Conservation (phyloP, 1,284 basidiomycete species). For the Ustilago cynodontis region DNA sequence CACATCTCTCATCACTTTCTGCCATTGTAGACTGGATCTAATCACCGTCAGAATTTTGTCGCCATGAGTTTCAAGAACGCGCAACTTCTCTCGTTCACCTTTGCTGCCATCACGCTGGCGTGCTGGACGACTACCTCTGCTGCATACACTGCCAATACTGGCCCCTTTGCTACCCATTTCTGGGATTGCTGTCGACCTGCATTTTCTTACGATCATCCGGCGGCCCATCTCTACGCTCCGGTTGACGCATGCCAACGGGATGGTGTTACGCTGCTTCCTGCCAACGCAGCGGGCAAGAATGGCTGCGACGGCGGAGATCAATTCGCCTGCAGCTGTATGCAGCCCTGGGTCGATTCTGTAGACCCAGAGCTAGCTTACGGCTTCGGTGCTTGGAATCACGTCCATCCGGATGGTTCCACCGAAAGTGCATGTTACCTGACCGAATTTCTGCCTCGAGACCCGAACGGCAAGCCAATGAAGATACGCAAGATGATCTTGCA, state of each 20-base stretch:
- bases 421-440: constrained; percentile 33
- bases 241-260: constrained; percentile 40
- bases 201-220: constrained; percentile 1
- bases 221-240: constrained; percentile 5
- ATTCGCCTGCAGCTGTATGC: constrained; percentile 35
- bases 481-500: constrained; percentile 42
- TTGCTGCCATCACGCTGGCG: constrained; percentile 22
- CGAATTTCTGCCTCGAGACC: constrained; percentile 29
- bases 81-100: constrained; percentile 1
- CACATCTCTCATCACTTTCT: background rate
- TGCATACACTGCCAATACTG: constrained; percentile 10
- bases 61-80: constrained; percentile 5
- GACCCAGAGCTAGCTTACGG: constrained; percentile 34
- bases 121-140: background rate
- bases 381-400: constrained; percentile 42
- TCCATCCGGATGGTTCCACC: constrained; percentile 23
- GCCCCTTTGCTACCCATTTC: constrained; percentile 35
- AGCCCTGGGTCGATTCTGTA: constrained; percentile 32
- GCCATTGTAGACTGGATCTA: background rate
- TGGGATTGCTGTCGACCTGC: constrained; percentile 36
- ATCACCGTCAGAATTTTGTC: background rate
- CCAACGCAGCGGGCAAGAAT: constrained; percentile 6
- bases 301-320: constrained; percentile 35
- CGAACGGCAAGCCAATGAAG: constrained; percentile 34
- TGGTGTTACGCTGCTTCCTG: constrained; percentile 25